Evolutionary conservation across 306 rosid genomes (phyloP).

Genomic region (Cicer judaicum): DNA sequence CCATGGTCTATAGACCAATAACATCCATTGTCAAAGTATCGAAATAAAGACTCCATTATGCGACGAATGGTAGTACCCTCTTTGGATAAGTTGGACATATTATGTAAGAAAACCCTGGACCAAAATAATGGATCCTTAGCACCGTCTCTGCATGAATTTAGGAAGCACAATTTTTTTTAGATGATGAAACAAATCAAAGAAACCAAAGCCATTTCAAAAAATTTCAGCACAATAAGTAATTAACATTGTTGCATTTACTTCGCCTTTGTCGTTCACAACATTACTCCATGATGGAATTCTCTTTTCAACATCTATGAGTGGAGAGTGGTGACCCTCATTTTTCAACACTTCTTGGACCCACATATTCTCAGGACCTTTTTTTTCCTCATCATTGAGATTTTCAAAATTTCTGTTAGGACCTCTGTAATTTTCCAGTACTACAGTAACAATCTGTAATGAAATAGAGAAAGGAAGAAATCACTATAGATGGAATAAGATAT

Average conservation of each 20-base stretch:
- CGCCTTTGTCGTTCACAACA: slow-evolving; percentile 18
- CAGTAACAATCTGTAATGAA: slow-evolving; percentile 19
- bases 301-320: slow-evolving; percentile 5
- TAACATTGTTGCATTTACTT: slow-evolving; percentile 12
- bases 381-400: background rate
- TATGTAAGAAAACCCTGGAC: slow-evolving; percentile 85
- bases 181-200: background rate
- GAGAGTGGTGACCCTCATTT: slow-evolving; percentile 1
- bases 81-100: slow-evolving; percentile 88
- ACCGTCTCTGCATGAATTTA: slow-evolving; percentile 63
- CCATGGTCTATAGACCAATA: slow-evolving; percentile 74
- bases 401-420: background rate
- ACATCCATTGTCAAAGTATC: slow-evolving; percentile 72
- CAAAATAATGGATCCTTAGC: slow-evolving; percentile 77
- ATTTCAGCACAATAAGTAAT: background rate
- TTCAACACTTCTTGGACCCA: slow-evolving; percentile 19
- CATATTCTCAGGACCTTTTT: slow-evolving; percentile 7
- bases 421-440: slow-evolving; percentile 18
- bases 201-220: background rate
- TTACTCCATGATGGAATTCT: slow-evolving; percentile 11
- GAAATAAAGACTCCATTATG: slow-evolving; percentile 84
- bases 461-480: background rate
- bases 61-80: slow-evolving; percentile 89
- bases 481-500: slow-evolving; percentile 17
- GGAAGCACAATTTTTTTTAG: background rate